Conservation (phyloP, 768 basidiomycete genomes). For the Mycena leptocephala region DNA sequence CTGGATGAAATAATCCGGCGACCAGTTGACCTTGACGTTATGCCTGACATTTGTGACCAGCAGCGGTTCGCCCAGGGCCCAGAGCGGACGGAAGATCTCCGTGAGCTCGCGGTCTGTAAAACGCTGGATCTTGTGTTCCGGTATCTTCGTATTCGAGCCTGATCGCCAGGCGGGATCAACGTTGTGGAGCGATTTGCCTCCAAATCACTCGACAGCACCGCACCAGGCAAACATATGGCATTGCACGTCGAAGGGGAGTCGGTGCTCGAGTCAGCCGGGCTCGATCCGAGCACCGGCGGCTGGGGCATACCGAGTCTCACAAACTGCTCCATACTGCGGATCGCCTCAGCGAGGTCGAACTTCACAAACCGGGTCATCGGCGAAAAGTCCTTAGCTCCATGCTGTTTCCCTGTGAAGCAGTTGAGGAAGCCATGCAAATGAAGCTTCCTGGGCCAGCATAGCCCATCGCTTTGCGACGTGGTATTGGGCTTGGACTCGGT, state of each 20-base stretch:
- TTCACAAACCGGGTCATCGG: constrained; percentile 86
- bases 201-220: too few relatives aligned
- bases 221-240: too few relatives aligned
- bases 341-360: constrained; percentile 76
- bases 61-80: constrained; percentile 83
- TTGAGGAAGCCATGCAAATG: constrained; percentile 80
- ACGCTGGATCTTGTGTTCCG: constrained; percentile 58
- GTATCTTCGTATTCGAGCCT: constrained; percentile 17
- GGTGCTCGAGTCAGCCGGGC: too few relatives aligned
- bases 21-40: constrained; percentile 83
- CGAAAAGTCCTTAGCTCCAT: constrained; percentile 77
- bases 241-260: too few relatives aligned
- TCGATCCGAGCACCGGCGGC: too few relatives aligned
- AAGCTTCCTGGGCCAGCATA: constrained; percentile 70
- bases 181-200: too few relatives aligned
- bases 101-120: constrained; percentile 68
- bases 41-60: constrained; percentile 79
- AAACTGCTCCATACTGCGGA: constrained; percentile 79
- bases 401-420: constrained; percentile 82
- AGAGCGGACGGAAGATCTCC: constrained; percentile 76
- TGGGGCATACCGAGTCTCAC: constrained; percentile 44
- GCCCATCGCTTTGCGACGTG: constrained; percentile 60
- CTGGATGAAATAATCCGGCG: constrained; percentile 84
- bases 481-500: constrained; percentile 64
- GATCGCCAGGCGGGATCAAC: too few relatives aligned